Conservation (phyloP, 495 filamentous ascomycete species). For the Talaromyces adpressus region DNA sequence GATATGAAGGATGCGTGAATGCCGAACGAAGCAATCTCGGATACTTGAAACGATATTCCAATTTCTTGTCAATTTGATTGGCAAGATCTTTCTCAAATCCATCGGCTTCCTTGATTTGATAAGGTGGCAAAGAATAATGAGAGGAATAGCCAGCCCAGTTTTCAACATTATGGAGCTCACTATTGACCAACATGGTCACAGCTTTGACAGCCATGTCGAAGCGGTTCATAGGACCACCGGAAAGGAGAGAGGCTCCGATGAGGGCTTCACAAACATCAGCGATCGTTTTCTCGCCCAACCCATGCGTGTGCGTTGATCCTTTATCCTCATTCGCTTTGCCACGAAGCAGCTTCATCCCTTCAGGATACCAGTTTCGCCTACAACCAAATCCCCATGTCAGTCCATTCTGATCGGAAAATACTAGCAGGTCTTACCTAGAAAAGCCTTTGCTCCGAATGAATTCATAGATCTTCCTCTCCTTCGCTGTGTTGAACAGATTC, state of each 20-base stretch:
- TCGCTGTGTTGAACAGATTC: constrained; percentile 74
- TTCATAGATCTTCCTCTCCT: constrained; percentile 55
- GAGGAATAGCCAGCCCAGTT: constrained; percentile 65
- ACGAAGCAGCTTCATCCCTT: constrained; percentile 56
- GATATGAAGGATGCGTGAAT: constrained; percentile 82
- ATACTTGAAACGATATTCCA: constrained; percentile 76
- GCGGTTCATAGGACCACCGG: constrained; percentile 44
- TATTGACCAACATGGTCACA: constrained; percentile 68
- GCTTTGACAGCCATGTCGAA: constrained; percentile 81
- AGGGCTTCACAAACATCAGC: constrained; percentile 97
- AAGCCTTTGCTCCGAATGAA: constrained; percentile 81
- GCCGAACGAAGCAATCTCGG: constrained; percentile 75
- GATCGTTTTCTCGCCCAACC: constrained; percentile 80
- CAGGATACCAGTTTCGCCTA: constrained; percentile 73
- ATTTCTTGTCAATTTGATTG: constrained; percentile 51
- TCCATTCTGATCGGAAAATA: not conserved
- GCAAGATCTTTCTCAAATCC: constrained; percentile 57
- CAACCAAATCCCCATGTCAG: not conserved
- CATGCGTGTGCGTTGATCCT: constrained; percentile 50
- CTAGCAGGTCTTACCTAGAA: constrained; percentile 42
- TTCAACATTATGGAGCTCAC: constrained; percentile 57
- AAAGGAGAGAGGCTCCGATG: constrained; percentile 81
- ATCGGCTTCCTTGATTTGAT: constrained; percentile 50
- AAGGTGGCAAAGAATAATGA: constrained; percentile 64
- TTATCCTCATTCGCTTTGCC: constrained; percentile 54